phyloP scores from a whole-genome alignment of 768 basidiomycete species.

The Termitomyces sp. region DNA sequence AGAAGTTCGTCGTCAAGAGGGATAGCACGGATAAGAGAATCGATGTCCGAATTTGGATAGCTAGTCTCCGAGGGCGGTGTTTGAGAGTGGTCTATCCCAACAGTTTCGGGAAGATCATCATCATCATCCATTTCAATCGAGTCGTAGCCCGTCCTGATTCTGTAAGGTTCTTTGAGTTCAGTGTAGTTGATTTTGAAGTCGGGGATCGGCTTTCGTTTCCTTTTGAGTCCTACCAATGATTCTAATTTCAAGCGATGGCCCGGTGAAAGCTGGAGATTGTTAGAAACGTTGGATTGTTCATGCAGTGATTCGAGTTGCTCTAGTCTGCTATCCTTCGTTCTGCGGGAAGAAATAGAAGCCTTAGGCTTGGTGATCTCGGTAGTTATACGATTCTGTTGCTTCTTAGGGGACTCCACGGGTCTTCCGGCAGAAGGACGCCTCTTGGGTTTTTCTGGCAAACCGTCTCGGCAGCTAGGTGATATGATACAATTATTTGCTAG shows the following conservation, averaged over 20 bases:
- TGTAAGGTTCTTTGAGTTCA: conserved; percentile 27
- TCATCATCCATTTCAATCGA: conserved; percentile 31
- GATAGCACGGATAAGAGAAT: conserved; percentile 37
- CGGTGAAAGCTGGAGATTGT: conserved; percentile 31
- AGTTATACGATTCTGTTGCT: neutral
- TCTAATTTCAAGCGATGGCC: conserved; percentile 46
- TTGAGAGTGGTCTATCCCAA: conserved; percentile 14
- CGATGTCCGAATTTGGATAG: conserved; percentile 41
- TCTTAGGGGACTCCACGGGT: conserved; percentile 3
- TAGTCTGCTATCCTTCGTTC: conserved; percentile 25
- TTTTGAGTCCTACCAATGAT: conserved; percentile 20
- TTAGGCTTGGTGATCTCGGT: conserved; percentile 17
- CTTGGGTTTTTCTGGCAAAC: conserved; percentile 48
- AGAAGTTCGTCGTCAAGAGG: conserved; percentile 20
- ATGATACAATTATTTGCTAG: neutral
- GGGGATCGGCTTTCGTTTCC: conserved; percentile 26
- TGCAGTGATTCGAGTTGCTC: conserved; percentile 41
- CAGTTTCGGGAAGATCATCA: conserved; percentile 41
- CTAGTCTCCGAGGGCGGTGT: conserved; percentile 27
- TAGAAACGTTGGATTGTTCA: conserved; percentile 36
- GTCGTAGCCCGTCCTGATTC: conserved; percentile 16
- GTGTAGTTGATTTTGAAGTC: conserved; percentile 52
- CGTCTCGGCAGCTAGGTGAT: conserved; percentile 64
- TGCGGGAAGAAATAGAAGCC: conserved; percentile 7
- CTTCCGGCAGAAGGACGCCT: conserved; percentile 12